These are phyloP conservation scores for Malus orientalis DNA, from an alignment of 306 rosid species.

Conservation along the genomic window DNA sequence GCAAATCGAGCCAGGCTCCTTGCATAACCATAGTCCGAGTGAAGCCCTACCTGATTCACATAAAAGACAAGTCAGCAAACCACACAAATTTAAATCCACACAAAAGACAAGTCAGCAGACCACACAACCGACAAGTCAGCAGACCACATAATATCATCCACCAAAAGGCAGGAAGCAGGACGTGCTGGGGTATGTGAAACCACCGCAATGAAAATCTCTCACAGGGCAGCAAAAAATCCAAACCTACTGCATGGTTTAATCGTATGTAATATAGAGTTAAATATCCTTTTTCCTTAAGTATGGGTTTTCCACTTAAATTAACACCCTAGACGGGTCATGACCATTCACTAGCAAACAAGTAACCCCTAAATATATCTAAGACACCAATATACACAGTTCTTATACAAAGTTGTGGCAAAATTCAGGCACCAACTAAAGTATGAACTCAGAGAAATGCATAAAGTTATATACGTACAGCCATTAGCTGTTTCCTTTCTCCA, in stretches of 20 bases:
- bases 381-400: not conserved
- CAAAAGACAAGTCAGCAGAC: not conserved
- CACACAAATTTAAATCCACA: not conserved
- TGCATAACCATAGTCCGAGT: slow-evolving; percentile 49
- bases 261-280: not conserved
- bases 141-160: not conserved
- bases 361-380: not conserved
- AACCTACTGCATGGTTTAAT: not conserved
- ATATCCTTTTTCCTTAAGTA: not conserved
- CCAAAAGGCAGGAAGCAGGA: slow-evolving; percentile 9
- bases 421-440: not conserved
- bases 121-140: slow-evolving; percentile 18
- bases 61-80: slow-evolving; percentile 16
- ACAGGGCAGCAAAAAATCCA: not conserved
- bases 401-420: not conserved
- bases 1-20: slow-evolving; percentile 62
- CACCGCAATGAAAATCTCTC: not conserved
- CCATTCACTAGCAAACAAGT: not conserved
- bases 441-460: not conserved
- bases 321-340: not conserved
- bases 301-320: not conserved
- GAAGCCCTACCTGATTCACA: slow-evolving; percentile 55
- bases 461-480: slow-evolving; percentile 41
- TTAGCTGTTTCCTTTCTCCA: slow-evolving; percentile 42
- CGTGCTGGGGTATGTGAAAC: not conserved